Base-by-base conservation (phyloP, 169 alveolate species). In the Miamiensis avidus region DNA sequence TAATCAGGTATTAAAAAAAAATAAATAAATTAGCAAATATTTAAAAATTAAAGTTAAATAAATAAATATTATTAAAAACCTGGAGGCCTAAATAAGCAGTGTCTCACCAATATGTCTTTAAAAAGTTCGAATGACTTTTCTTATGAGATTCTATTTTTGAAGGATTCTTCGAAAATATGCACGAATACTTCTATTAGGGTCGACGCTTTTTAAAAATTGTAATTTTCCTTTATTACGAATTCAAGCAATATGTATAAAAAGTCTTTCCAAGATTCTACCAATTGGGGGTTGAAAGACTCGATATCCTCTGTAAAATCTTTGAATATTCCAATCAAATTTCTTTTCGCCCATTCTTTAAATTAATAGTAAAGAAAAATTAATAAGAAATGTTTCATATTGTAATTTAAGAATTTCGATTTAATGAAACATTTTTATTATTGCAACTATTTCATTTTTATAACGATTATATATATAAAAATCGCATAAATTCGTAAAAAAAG, bases 41-140 rank as follows among this genome's bases (percentile, higher is more conserved):
- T 49, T 20, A 49, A 49, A 49, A 20, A 11, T 11, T 11, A 49
- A 49, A 49, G 4, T 11, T 11, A 49, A 11, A 11, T 49, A 49
- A 20, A 20, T 11, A 49, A 49, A 49, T 49, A 11, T 49, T 49
- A 11, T 49, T 49, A 49, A 49, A 11, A 11, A 49, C 69, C 20
- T 0, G 84, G 84, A 49, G 84, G 84, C 30, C 76, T 79, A 31
- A 79, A 79, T 49, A 79, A n/a, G 15, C 76, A 79, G 64, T 79
- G 84, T 30, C 84, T 65, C 1, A 49, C 75, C 27, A 79, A 29
- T 26, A 64, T 28, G 34, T 65, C 32, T 28, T 79, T 79, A n/a
- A 49, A 65, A 49, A 64, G 64, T 49, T 15, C n/a, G 31, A 79
- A 79, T 28, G 84, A 79, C 25, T 79, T 29, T 16, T 79, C 75